Evolutionary conservation across 1,284 basidiomycete genomes (phyloP).

Genomic region (Albatrellus sp.): DNA sequence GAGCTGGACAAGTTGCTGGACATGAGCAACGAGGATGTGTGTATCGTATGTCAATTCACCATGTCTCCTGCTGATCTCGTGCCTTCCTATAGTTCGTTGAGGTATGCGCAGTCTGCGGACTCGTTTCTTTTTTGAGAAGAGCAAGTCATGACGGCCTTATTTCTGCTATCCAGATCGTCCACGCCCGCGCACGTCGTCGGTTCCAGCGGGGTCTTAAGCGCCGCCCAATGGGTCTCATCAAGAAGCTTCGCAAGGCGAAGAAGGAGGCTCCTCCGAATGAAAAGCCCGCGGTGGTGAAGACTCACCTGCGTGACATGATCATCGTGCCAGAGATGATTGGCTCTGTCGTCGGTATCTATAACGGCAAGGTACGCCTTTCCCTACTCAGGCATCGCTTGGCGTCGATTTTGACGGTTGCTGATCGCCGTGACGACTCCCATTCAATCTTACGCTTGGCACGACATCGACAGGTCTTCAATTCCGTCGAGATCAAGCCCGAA

Average conservation of each 20-base stretch:
- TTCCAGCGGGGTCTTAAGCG: constrained; percentile 99
- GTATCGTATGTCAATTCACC: constrained; percentile 17
- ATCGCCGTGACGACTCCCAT: neutral
- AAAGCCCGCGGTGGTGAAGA: constrained; percentile 98
- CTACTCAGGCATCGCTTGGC: neutral
- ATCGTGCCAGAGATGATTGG: constrained; percentile 99
- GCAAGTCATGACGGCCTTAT: too few relatives aligned
- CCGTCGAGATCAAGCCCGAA: constrained; percentile 98
- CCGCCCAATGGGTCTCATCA: constrained; percentile 97
- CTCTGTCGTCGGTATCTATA: constrained; percentile 93
- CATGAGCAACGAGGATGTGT: constrained; percentile 86
- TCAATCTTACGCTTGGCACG: neutral
- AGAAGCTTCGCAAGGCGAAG: constrained; percentile 99
- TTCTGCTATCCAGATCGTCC: constrained; percentile 65
- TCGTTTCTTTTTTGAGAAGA: too few relatives aligned
- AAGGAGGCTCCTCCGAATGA: constrained; percentile 97
- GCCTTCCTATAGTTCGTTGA: constrained; percentile 50
- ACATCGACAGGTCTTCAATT: constrained; percentile 70
- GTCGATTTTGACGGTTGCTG: neutral
- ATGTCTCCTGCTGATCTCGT: constrained; percentile 4
- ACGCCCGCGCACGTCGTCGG: constrained; percentile 95
- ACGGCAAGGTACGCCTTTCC: constrained; percentile 65
- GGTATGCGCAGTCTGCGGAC: constrained; percentile 27
- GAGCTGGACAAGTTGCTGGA: constrained; percentile 97
- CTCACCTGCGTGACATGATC: constrained; percentile 99